Evolutionary conservation across 768 basidiomycete species (phyloP), one percentile per base, ranked within the genome.

Genomic region (Phaffia tasmanica): DNA sequence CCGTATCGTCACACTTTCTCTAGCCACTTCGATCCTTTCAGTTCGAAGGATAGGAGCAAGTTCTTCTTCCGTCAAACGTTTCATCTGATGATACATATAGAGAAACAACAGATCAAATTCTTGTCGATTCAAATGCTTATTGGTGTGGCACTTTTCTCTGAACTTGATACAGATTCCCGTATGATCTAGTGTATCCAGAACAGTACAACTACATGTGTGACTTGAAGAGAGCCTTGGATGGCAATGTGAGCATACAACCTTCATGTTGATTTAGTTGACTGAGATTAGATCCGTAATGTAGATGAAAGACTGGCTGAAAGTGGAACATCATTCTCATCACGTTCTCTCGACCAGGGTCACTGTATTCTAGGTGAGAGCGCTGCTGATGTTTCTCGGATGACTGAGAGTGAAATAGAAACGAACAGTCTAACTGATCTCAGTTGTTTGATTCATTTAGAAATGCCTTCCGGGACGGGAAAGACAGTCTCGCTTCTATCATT

Each of bases 141-240:
- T 9, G 11, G 35, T 47, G 16, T 46, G 48, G 2, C 56, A 30
- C 27, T 27, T n/a, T n/a, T 42, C 21, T 21, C 19, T 15, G 35
- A 25, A 23, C 55, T 0, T 27, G n/a, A 9, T 15, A 23, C 64
- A 65, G 64, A 60, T 77, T 77, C 69, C 76, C 76, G 0, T 77
- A 77, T 67, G 76, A 76, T 68, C 71, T 69, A 73, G 71, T 74
- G 51, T 62, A 42, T 21, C 54, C 73, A 91, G 95, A 98, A 74
- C 95, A 98, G 85, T 98, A 93, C 85, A 85, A 89, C 50, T 99
- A 99, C 75, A 98, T 99, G 92, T 91, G 90, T 77, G 95, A 99
- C 78, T 82, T 99, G 70, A 99, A 99, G 78, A 81, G 89, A 72
- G 91, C 94, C 1, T 82, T 99, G 21, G 95, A 99, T 78, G 93